A percentile compares a stretch with the other conserved stretches of the same genome.
phyloP scores from a whole-genome alignment of 768 basidiomycete species.

The Collybia sordida region DNA sequence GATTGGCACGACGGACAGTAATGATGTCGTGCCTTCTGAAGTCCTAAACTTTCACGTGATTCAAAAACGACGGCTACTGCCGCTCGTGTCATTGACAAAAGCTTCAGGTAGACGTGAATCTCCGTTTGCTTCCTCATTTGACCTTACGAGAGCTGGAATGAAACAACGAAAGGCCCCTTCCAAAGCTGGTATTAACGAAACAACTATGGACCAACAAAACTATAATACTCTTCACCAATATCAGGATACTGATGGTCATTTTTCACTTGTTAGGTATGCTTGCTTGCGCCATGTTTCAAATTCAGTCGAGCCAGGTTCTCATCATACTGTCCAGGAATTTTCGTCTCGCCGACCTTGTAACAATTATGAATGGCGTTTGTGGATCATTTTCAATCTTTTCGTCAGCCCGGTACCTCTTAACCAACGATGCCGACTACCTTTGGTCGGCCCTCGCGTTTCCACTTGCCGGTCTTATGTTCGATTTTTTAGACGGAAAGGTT shows the following conservation, averaged over 20 bases:
- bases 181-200: slow-evolving; percentile 22
- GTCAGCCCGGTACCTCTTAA: slow-evolving; percentile 84
- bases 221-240: slow-evolving; percentile 72
- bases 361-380: slow-evolving; percentile 99
- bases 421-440: slow-evolving; percentile 75
- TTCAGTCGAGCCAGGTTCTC: not conserved
- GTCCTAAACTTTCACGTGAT: not conserved
- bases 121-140: too few species aligned
- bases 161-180: slow-evolving; percentile 47
- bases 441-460: slow-evolving; percentile 89
- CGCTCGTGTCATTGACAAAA: not conserved
- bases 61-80: not conserved
- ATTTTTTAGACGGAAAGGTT: slow-evolving; percentile 96
- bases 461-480: slow-evolving; percentile 93
- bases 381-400: slow-evolving; percentile 95
- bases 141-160: slow-evolving; percentile 27
- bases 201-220: slow-evolving; percentile 18
- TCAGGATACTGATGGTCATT: slow-evolving; percentile 89
- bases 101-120: too few species aligned
- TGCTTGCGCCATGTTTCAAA: not conserved
- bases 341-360: slow-evolving; percentile 95
- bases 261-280: slow-evolving; percentile 89
- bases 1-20: too few species aligned
- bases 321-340: slow-evolving; percentile 72
- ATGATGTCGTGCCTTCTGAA: too few species aligned